phyloP scores from a whole-genome alignment of 2,329 filamentous ascomycete species.

The Fusarium continuum region DNA sequence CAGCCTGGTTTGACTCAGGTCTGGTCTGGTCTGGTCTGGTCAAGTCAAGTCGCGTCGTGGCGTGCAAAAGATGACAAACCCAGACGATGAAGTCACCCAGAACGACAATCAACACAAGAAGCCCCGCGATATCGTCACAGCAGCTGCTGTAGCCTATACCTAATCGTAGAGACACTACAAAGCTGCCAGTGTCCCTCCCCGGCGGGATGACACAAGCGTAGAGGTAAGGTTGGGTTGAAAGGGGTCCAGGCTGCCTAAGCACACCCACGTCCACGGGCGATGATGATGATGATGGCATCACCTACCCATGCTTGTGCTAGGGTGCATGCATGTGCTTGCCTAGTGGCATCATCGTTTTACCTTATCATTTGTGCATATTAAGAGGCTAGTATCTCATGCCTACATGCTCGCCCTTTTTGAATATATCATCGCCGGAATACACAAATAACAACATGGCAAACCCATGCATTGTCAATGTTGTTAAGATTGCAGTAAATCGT shows the following conservation, averaged over 20 bases:
- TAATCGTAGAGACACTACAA: conserved; percentile 4
- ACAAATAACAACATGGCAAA: conserved; percentile 12
- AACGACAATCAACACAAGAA: conserved; percentile 16
- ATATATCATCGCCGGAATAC: neutral
- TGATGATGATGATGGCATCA: conserved; percentile 34
- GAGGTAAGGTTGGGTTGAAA: neutral
- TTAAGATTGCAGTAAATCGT: conserved; percentile 13
- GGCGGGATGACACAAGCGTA: conserved; percentile 11
- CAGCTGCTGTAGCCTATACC: conserved; percentile 7
- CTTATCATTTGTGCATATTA: conserved; percentile 4
- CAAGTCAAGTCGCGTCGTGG: conserved; percentile 7
- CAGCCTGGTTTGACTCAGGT: neutral
- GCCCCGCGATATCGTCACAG: conserved; percentile 26
- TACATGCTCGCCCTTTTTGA: conserved; percentile 10
- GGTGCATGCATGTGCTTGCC: conserved; percentile 19
- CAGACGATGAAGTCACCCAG: conserved; percentile 25
- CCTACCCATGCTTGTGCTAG: conserved; percentile 19
- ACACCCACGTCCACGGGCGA: conserved; percentile 22
- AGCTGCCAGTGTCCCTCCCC: conserved; percentile 7
- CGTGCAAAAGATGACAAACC: conserved; percentile 6
- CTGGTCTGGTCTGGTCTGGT: too few species aligned
- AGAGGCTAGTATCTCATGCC: conserved; percentile 18
- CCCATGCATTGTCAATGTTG: conserved; percentile 6
- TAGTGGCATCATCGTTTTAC: conserved; percentile 32
- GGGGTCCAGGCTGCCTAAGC: conserved; percentile 14